Evolutionary conservation across 2,329 filamentous ascomycete genomes (phyloP), one percentile per base, ranked within the genome.

Genomic region (Pezizomycotina sp.): DNA sequence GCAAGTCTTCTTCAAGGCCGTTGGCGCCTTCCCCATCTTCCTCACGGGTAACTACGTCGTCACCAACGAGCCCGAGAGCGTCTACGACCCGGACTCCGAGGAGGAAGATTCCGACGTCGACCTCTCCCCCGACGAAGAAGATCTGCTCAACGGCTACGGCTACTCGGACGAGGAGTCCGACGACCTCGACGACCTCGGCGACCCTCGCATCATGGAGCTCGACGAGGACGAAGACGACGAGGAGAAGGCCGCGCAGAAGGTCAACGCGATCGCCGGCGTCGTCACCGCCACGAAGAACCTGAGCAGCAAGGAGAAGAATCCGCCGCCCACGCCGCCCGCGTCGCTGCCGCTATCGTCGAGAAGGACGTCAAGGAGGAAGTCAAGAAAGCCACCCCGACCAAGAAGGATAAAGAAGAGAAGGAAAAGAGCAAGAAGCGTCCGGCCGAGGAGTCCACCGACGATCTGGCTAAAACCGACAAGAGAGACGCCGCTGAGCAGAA

Each of bases 21-120:
- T 71, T 45, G 89, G 89, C 52, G 89, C 80, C 46, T 83, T 93
- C 68, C 73, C 78, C 47, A 68, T 98, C 54, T 89, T 77, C 63
- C 71, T 98, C 43, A 95, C 86, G 46, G 89, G 89, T 52, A 98
- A 98, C 71, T 95, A 92, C 61, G 70, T 98, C 45, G 31, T 66
- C 70, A 60, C 64, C 38, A 58, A 66, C 29, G 62, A 68, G 25
- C 62, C 77, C 29, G 68, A 75, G 32, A 67, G 69, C 29, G 67
- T 70, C 30, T 69, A 70, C 31, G 68, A 71, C 13, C 67, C 91
- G 36, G 69, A 68, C 36, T 58, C 59, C 22, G 60, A 66, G 25
- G 58, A 65, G 12, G 61, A 58, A 27, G 60, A 62, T 42, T 71
- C 69, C 31, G 48, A 35, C 7, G 39, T 31, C 53, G 58, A 47